Conservation (phyloP, 129 eudicot genomes). For the Arctium lappa region DNA sequence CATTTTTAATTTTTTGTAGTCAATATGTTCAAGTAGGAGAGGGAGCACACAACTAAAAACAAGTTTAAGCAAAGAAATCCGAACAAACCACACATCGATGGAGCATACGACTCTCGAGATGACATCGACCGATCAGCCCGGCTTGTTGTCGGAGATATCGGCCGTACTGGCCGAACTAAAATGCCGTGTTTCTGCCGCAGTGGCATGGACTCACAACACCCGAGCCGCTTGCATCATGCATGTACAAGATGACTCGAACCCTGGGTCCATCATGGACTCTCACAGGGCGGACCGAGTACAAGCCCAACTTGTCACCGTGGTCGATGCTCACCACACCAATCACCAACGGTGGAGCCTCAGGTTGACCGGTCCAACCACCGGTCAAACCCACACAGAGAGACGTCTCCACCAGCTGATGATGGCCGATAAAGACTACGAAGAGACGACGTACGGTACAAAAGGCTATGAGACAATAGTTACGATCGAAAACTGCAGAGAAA, state of each 20-base stretch:
- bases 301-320: conserved; percentile 58
- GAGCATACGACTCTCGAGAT: conserved; percentile 76
- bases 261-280: conserved; percentile 48
- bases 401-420: conserved; percentile 93
- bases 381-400: conserved; percentile 76
- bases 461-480: conserved; percentile 38
- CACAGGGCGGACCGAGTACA: conserved; percentile 51
- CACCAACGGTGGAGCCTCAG: conserved; percentile 54
- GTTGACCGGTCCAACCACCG: conserved; percentile 33
- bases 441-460: conserved; percentile 21
- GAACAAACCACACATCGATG: conserved; percentile 28
- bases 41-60: conserved; percentile 27
- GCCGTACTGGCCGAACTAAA: conserved; percentile 65
- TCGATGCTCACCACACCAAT: conserved; percentile 65
- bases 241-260: conserved; percentile 46
- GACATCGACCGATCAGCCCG: conserved; percentile 71
- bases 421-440: conserved; percentile 62
- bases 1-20: conserved; percentile 40
- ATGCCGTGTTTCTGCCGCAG: conserved; percentile 76
- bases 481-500: conserved; percentile 56
- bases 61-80: conserved; percentile 24
- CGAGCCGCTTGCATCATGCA: conserved; percentile 85
- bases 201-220: conserved; percentile 83
- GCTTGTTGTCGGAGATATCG: conserved; percentile 78
- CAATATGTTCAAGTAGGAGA: conserved; percentile 62